phyloP scores from a whole-genome alignment of 2,329 filamentous ascomycete species.

The Septoria petroselini region DNA sequence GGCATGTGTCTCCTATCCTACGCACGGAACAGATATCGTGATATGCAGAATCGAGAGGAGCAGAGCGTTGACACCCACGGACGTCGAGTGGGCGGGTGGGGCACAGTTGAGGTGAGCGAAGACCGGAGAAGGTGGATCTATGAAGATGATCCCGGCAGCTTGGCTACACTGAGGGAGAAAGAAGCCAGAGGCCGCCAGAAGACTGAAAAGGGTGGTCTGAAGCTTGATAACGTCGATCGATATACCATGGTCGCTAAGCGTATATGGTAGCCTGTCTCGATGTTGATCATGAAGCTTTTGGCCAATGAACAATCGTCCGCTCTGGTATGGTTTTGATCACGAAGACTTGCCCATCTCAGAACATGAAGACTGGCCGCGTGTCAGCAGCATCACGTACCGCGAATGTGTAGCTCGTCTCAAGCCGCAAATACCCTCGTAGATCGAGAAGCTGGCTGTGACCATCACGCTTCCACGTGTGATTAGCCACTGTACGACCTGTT shows the following conservation, averaged over 20 bases:
- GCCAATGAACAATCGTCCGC: too few relatives aligned
- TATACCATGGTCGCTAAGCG: conserved; percentile 97
- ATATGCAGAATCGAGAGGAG: conserved; percentile 70
- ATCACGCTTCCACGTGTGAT: too few relatives aligned
- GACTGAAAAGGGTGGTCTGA: conserved; percentile 52
- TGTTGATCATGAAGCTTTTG: too few relatives aligned
- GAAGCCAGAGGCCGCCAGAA: conserved; percentile 59
- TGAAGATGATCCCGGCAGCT: conserved; percentile 72
- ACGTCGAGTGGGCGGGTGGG: conserved; percentile 75
- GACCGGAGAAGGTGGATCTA: conserved; percentile 85
- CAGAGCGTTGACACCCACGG: conserved; percentile 57
- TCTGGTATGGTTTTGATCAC: too few relatives aligned
- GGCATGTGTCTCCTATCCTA: conserved; percentile 84
- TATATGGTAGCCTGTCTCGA: conserved; percentile 90
- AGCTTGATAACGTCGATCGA: conserved; percentile 66
- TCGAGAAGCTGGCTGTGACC: too few relatives aligned
- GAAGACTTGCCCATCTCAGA: too few relatives aligned
- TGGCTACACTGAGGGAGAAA: conserved; percentile 58
- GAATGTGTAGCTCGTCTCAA: too few relatives aligned
- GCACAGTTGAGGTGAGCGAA: conserved; percentile 82
- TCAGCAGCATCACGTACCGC: too few relatives aligned
- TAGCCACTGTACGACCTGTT: too few relatives aligned
- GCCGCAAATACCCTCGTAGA: too few relatives aligned
- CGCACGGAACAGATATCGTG: conserved; percentile 71
- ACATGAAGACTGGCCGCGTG: too few relatives aligned